Conservation (phyloP, 169 alveolate genomes). For the Eimeria praecox region DNA sequence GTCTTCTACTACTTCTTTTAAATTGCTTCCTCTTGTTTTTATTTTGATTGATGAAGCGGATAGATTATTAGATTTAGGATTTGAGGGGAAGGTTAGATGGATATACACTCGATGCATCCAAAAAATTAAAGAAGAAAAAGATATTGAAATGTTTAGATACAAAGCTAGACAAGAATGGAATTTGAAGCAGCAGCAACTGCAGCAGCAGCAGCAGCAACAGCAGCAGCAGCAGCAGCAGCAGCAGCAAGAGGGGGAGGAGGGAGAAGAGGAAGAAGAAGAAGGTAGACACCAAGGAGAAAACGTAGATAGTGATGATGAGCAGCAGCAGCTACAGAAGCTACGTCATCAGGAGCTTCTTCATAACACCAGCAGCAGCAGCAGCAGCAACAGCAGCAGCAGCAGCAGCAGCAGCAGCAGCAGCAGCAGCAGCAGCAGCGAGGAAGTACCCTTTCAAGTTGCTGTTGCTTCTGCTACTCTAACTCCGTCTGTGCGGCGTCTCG, state of each 20-base stretch:
- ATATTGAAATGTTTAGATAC: not conserved
- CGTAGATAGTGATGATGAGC: not conserved
- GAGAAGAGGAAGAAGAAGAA: not conserved
- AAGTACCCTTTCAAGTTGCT: slow-evolving; percentile 45
- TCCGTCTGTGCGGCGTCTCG: slow-evolving; percentile 71
- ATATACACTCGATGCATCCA: slow-evolving; percentile 31
- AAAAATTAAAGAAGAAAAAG: slow-evolving; percentile 22
- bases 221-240: slow-evolving; percentile 33
- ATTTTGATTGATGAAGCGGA: slow-evolving; percentile 99
- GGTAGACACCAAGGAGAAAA: not conserved
- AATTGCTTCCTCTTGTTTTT: slow-evolving; percentile 87
- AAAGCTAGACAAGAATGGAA: not conserved
- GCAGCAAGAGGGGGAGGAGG: slow-evolving; percentile 10
- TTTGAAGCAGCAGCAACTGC: not conserved
- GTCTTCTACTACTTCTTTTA: slow-evolving; percentile 93
- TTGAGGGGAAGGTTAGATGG: slow-evolving; percentile 94
- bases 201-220: slow-evolving; percentile 33
- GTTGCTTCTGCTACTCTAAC: slow-evolving; percentile 80
- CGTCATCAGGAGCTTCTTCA: not conserved
- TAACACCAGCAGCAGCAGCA: not conserved
- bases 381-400: slow-evolving; percentile 44
- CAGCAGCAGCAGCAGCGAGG: slow-evolving; percentile 15
- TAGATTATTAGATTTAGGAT: slow-evolving; percentile 98
- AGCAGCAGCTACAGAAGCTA: not conserved
- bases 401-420: slow-evolving; percentile 50